A percentile compares a stretch with the other conserved stretches of the same genome.
Conservation (phyloP, 306 rosid species). For the Dalbergia oliveri region DNA sequence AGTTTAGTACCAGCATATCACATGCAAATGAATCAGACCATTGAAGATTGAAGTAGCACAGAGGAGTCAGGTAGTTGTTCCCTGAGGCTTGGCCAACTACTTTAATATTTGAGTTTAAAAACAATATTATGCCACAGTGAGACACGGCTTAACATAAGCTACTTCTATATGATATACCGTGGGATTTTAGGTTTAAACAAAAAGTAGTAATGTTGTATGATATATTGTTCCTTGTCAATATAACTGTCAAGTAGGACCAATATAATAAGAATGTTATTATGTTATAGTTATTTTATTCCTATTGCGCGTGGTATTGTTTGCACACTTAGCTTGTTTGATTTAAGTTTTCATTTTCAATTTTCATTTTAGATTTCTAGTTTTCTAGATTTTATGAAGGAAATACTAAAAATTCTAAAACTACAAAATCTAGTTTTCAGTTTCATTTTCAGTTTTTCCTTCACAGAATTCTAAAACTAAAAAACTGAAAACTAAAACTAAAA, state of each 20-base stretch:
- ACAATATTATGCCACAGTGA: slow-evolving; percentile 18
- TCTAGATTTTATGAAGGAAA: too few relatives aligned
- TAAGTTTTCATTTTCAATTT: too few relatives aligned
- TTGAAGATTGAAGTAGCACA: slow-evolving; percentile 17
- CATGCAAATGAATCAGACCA: slow-evolving; percentile 31
- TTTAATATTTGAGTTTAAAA: slow-evolving; percentile 20
- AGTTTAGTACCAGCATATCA: slow-evolving; percentile 3
- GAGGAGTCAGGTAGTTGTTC: slow-evolving; percentile 30
- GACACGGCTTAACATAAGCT: slow-evolving; percentile 35
- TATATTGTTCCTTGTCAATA: not conserved
- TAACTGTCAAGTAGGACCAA: not conserved
- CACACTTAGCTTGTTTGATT: too few relatives aligned
- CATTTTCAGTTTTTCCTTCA: too few relatives aligned
- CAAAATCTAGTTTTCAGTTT: too few relatives aligned
- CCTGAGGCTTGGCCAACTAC: slow-evolving; percentile 22
- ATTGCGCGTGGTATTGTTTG: not conserved
- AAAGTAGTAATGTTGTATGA: not conserved
- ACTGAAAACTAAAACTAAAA: too few relatives aligned
- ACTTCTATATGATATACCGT: not conserved
- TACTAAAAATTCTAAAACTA: too few relatives aligned
- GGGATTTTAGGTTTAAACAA: not conserved
- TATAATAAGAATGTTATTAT: too few relatives aligned
- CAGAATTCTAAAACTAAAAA: too few relatives aligned
- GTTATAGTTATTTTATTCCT: not conserved
- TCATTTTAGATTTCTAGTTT: too few relatives aligned